Conservation (phyloP, 768 basidiomycete genomes). For the Rubroboletus satanas region DNA sequence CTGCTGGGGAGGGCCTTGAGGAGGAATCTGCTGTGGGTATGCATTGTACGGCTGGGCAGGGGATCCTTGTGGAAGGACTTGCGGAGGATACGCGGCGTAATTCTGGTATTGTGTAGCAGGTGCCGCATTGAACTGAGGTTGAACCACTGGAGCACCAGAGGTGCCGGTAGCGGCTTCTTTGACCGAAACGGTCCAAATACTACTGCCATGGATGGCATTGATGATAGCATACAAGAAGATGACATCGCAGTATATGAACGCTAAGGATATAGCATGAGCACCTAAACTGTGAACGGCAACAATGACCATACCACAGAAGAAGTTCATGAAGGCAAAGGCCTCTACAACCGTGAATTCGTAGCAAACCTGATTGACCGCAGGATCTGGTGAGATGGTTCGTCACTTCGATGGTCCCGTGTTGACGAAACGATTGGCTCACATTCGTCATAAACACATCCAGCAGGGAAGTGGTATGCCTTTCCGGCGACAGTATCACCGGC, state of each 20-base stretch:
- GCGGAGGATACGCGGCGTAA: slow-evolving; percentile 1
- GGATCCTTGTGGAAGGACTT: neutral
- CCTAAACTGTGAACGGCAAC: neutral
- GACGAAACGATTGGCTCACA: slow-evolving; percentile 2
- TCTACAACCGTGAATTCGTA: slow-evolving; percentile 19
- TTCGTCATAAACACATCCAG: slow-evolving; percentile 12
- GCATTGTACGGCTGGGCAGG: slow-evolving; percentile 7
- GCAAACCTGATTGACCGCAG: slow-evolving; percentile 11
- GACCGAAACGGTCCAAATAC: slow-evolving; percentile 25
- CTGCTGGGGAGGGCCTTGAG: neutral
- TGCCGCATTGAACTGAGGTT: slow-evolving; percentile 6
- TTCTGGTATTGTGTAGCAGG: slow-evolving; percentile 5
- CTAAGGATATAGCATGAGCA: slow-evolving; percentile 6
- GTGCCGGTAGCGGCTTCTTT: slow-evolving; percentile 9
- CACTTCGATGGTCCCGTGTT: neutral
- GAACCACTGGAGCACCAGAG: slow-evolving; percentile 1
- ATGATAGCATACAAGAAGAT: slow-evolving; percentile 23
- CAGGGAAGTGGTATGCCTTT: slow-evolving; percentile 10
- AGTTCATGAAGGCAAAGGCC: slow-evolving; percentile 20
- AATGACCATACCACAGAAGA: slow-evolving; percentile 22
- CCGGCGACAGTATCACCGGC: slow-evolving; percentile 12
- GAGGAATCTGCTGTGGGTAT: slow-evolving; percentile 7
- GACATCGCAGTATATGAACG: slow-evolving; percentile 23
- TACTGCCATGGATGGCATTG: slow-evolving; percentile 17
- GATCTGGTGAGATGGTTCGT: slow-evolving; percentile 5